phyloP scores from a whole-genome alignment of 1,139 yeast species.

The Chernovozyma sophiae-reginae region DNA sequence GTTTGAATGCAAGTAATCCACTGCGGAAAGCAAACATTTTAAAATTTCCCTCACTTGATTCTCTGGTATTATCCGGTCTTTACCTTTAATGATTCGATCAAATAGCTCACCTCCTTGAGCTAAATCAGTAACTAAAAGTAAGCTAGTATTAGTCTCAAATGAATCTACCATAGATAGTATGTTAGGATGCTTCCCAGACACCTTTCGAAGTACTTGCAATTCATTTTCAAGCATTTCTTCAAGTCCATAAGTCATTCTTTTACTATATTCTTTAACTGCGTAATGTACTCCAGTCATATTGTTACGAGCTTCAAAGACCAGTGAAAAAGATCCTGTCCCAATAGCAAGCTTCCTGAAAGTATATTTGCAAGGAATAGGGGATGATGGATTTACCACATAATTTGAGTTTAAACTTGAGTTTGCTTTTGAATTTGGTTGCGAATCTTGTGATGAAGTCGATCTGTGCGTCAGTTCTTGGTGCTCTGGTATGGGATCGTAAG shows the following conservation, averaged over 20 bases:
- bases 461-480: no score
- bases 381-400: not conserved
- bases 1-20: slow-evolving; percentile 28
- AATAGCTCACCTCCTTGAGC: slow-evolving; percentile 72
- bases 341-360: slow-evolving; percentile 25
- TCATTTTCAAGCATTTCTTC: slow-evolving; percentile 48
- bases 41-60: slow-evolving; percentile 46
- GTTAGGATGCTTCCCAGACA: slow-evolving; percentile 40
- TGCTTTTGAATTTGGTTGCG: no score
- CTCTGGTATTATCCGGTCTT: slow-evolving; percentile 19
- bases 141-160: slow-evolving; percentile 59
- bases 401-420: no score
- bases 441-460: no score
- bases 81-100: slow-evolving; percentile 51
- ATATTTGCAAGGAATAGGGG: slow-evolving; percentile 27
- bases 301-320: slow-evolving; percentile 37
- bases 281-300: slow-evolving; percentile 28
- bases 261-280: slow-evolving; percentile 37
- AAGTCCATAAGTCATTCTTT: slow-evolving; percentile 31
- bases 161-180: slow-evolving; percentile 63
- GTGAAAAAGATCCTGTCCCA: slow-evolving; percentile 39
- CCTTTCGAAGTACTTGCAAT: slow-evolving; percentile 48
- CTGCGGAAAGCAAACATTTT: slow-evolving; percentile 24
- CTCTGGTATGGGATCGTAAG: no score
- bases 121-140: slow-evolving; percentile 63